Conservation (phyloP, 805 yeast genomes). For the Starmerella floris region DNA sequence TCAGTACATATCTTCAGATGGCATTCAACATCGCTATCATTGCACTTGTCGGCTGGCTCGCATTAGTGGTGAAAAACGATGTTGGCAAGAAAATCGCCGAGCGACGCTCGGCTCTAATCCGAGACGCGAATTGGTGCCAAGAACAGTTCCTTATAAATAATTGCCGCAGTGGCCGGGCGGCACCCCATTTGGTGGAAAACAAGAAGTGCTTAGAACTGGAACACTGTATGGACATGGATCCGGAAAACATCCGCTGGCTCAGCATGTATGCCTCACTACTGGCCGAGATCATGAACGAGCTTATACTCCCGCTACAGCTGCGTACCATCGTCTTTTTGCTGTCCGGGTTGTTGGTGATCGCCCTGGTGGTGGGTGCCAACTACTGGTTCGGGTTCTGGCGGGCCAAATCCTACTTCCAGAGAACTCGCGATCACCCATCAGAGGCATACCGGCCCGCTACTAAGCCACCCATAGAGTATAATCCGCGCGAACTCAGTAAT, state of each 20-base stretch:
- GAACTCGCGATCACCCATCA: too few relatives aligned
- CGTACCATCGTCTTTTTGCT: slow-evolving; percentile 6
- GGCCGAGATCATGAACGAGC: slow-evolving; percentile 66
- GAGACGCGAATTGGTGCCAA: slow-evolving; percentile 52
- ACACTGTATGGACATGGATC: slow-evolving; percentile 68
- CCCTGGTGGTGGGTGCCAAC: slow-evolving; percentile 1
- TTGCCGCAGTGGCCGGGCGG: slow-evolving; percentile 45
- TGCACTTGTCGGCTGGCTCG: slow-evolving; percentile 35
- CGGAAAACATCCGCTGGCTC: slow-evolving; percentile 47
- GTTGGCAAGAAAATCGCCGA: slow-evolving; percentile 51
- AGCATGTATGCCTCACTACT: slow-evolving; percentile 61
- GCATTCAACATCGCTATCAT: slow-evolving; percentile 41
- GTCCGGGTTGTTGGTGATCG: neutral
- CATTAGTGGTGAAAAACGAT: slow-evolving; percentile 46
- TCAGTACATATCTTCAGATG: slow-evolving; percentile 54
- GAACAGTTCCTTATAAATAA: slow-evolving; percentile 54
- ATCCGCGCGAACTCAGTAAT: too few relatives aligned
- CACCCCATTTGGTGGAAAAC: slow-evolving; percentile 52
- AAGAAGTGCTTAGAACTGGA: slow-evolving; percentile 56
- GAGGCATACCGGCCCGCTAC: too few relatives aligned
- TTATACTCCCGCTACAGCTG: slow-evolving; percentile 48
- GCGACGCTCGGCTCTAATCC: slow-evolving; percentile 40
- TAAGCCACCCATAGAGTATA: too few relatives aligned
- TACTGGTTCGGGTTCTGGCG: slow-evolving; percentile 18
- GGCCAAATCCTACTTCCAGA: slow-evolving; percentile 6